A percentile compares a stretch with the other conserved stretches of the same genome.
These are phyloP conservation scores for Claviceps citrina DNA, from an alignment of 2,329 filamentous ascomycete species.

Conservation along the genomic window DNA sequence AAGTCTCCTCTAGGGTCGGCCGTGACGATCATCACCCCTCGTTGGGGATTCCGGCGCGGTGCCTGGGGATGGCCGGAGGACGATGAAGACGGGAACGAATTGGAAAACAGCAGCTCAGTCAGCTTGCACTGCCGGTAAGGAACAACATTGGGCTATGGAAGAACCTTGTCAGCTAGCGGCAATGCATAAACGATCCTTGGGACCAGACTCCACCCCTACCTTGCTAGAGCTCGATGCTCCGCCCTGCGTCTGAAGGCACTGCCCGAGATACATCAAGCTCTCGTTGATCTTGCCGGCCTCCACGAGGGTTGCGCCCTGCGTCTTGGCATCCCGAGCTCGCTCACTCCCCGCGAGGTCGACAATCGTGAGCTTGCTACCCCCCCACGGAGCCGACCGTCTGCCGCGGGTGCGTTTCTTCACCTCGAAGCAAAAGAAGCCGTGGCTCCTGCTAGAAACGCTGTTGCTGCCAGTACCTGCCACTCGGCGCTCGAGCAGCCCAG, in stretches of 20 bases:
- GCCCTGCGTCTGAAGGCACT: slow-evolving; percentile 90
- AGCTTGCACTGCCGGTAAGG: slow-evolving; percentile 75
- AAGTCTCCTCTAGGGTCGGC: slow-evolving; percentile 87
- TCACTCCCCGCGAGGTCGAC: slow-evolving; percentile 91
- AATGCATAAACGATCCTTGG: neutral
- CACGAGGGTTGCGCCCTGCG: slow-evolving; percentile 75
- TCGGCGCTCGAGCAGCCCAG: slow-evolving; percentile 70
- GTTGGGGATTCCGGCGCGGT: slow-evolving; percentile 55
- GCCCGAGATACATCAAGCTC: slow-evolving; percentile 92
- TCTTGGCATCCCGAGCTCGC: slow-evolving; percentile 83
- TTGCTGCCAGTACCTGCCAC: slow-evolving; percentile 89
- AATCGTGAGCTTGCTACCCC: slow-evolving; percentile 65
- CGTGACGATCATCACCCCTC: slow-evolving; percentile 89
- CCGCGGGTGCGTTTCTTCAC: slow-evolving; percentile 59
- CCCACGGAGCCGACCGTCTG: slow-evolving; percentile 45
- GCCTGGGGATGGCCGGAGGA: slow-evolving; percentile 21
- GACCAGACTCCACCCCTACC: too few relatives aligned
- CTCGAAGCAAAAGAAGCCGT: slow-evolving; percentile 92
- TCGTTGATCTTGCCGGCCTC: slow-evolving; percentile 98
- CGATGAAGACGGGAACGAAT: slow-evolving; percentile 58
- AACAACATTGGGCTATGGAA: slow-evolving; percentile 49
- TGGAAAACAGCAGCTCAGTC: slow-evolving; percentile 74
- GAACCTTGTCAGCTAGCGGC: neutral
- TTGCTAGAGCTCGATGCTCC: slow-evolving; percentile 59
- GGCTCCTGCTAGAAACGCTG: slow-evolving; percentile 78